Evolutionary conservation across 1,139 yeast species (phyloP).

Genomic region (Zygosaccharomyces pseudobailii): DNA sequence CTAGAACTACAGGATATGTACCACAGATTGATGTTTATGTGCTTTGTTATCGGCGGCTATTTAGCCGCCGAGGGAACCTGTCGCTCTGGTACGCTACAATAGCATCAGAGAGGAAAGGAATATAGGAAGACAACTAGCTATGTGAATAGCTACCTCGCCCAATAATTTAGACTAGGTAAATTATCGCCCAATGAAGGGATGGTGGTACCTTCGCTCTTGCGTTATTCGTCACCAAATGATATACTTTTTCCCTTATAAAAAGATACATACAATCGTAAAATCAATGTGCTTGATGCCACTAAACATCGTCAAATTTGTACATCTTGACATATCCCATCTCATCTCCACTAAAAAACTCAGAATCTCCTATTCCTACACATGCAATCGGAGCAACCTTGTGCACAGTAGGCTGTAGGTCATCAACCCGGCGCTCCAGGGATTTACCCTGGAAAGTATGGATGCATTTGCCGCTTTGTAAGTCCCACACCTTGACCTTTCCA

Average conservation of each 20-base stretch:
- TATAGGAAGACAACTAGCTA: too few relatives aligned
- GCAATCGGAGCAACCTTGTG: constrained; percentile 55
- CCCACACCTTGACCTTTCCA: constrained; percentile 89
- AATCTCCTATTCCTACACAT: constrained; percentile 86
- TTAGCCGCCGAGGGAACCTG: too few relatives aligned
- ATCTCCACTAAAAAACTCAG: constrained; percentile 83
- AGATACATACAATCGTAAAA: too few relatives aligned
- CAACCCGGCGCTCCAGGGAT: constrained; percentile 13
- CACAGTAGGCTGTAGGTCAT: constrained; percentile 1
- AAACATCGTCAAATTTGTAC: constrained; percentile 60
- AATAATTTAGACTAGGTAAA: too few relatives aligned
- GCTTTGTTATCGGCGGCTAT: too few relatives aligned
- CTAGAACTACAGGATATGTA: too few relatives aligned
- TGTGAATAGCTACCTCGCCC: too few relatives aligned
- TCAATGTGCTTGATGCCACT: background rate
- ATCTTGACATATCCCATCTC: constrained; percentile 81
- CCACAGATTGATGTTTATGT: too few relatives aligned
- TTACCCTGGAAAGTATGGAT: constrained; percentile 83
- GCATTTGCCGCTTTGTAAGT: constrained; percentile 86
- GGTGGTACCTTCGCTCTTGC: background rate
- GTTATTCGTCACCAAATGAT: background rate
- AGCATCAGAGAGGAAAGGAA: too few relatives aligned
- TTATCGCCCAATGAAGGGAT: too few relatives aligned
- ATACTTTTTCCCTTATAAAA: background rate
- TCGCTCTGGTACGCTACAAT: too few relatives aligned